These are phyloP conservation scores for Calonectria naviculata DNA, from an alignment of 2,329 filamentous ascomycete species.

Conservation along the genomic window DNA sequence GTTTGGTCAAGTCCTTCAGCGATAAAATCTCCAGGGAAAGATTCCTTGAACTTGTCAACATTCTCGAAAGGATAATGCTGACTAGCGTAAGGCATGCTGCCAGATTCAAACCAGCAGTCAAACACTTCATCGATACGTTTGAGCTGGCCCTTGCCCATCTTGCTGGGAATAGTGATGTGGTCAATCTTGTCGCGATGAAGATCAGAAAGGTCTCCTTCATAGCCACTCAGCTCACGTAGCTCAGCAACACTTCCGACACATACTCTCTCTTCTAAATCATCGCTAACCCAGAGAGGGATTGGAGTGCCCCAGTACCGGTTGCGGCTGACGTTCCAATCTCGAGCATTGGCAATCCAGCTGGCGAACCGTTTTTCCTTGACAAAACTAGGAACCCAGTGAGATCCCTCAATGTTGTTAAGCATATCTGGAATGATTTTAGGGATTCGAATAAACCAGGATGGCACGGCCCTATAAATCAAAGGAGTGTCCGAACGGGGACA, in stretches of 20 bases:
- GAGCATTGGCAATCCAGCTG: constrained; percentile 90
- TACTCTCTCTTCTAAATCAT: constrained; percentile 87
- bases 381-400: constrained; percentile 90
- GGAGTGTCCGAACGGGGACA: constrained; percentile 96
- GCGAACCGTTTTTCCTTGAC: constrained; percentile 93
- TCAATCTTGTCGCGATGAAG: constrained; percentile 95
- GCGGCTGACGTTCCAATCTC: constrained; percentile 94
- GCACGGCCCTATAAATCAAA: constrained; percentile 90
- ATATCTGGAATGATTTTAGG: constrained; percentile 86
- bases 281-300: constrained; percentile 90
- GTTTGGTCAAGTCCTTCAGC: constrained; percentile 95
- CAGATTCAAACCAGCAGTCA: constrained; percentile 97
- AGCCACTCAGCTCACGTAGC: constrained; percentile 87
- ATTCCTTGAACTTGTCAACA: constrained; percentile 80
- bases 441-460: constrained; percentile 95
- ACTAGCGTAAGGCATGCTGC: constrained; percentile 93
- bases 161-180: constrained; percentile 92
- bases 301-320: constrained; percentile 98
- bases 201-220: constrained; percentile 83
- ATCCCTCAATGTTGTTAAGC: constrained; percentile 88
- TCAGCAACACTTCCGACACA: constrained; percentile 89
- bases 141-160: constrained; percentile 85
- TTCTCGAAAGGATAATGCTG: constrained; percentile 95
- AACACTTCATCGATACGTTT: constrained; percentile 89
- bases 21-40: constrained; percentile 94